Conservation (phyloP, 371 early-diverging fungal species). For the Encephalitozoon intestinalis region DNA sequence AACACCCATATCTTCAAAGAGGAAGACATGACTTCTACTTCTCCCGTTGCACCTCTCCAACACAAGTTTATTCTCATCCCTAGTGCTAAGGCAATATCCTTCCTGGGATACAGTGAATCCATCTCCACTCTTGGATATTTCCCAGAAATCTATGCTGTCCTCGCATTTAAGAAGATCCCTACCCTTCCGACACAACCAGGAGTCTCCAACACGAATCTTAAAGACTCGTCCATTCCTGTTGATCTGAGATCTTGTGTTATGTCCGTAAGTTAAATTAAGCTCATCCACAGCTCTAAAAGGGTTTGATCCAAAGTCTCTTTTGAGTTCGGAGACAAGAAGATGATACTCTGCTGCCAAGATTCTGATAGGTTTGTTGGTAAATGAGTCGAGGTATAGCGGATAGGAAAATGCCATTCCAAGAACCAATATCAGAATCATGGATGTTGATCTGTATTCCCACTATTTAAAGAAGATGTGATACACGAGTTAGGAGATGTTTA, state of each 20-base stretch:
- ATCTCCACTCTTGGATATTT: neutral
- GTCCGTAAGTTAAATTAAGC: neutral
- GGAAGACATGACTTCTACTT: conserved; percentile 14
- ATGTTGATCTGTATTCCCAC: neutral
- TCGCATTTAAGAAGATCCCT: conserved; percentile 4
- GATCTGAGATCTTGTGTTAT: neutral
- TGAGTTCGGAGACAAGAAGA: neutral
- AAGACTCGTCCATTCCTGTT: neutral
- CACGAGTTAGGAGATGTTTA: neutral
- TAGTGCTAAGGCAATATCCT: conserved; percentile 6
- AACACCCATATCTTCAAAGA: conserved; percentile 23
- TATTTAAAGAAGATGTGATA: neutral
- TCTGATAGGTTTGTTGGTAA: neutral
- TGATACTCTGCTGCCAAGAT: neutral
- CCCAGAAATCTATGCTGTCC: conserved; percentile 3
- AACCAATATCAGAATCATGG: neutral
- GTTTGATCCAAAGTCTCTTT: neutral
- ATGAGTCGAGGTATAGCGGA: neutral
- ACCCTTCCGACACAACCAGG: neutral
- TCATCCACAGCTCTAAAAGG: neutral
- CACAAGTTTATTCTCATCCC: neutral
- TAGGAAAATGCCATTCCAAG: neutral
- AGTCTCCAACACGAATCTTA: neutral
- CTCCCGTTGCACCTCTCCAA: neutral
- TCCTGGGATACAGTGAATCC: conserved; percentile 14